These are phyloP conservation scores for Pythium monospermum DNA, from an alignment of 352 stramenopile species.

Conservation along the genomic window DNA sequence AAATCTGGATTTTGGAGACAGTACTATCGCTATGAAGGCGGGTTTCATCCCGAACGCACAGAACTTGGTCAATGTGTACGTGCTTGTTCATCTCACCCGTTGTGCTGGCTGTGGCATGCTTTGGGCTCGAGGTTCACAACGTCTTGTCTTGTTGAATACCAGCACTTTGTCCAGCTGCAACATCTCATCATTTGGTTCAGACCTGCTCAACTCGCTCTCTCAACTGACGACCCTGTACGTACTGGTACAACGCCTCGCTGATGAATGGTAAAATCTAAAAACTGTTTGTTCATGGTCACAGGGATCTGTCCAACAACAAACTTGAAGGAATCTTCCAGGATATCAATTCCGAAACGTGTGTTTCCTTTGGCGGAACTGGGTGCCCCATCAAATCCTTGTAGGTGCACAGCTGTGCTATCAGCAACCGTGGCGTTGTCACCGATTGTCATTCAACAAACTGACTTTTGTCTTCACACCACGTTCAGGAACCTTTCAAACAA, in stretches of 20 bases:
- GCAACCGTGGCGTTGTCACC: too few species aligned
- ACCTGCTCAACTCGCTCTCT: background rate
- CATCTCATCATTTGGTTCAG: background rate
- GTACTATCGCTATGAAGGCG: too few species aligned
- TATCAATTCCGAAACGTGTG: conserved; percentile 10
- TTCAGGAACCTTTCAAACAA: background rate
- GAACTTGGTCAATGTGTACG: too few species aligned
- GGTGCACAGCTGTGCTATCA: too few species aligned
- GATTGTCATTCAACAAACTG: too few species aligned
- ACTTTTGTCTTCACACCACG: too few species aligned
- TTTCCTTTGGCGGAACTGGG: conserved; percentile 17
- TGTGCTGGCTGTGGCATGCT: background rate
- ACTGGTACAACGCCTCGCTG: too few species aligned
- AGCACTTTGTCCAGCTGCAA: conserved; percentile 7
- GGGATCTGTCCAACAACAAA: conserved; percentile 38
- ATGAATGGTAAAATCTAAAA: too few species aligned
- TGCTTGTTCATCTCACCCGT: conserved; percentile 25
- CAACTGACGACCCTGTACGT: conserved; percentile 1
- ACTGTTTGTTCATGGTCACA: conserved; percentile 12
- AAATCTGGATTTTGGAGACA: too few species aligned
- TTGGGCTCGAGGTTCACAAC: background rate
- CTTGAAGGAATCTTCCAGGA: conserved; percentile 27
- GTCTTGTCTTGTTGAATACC: background rate
- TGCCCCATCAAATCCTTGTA: conserved; percentile 26
- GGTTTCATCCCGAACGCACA: too few species aligned